Conservation (phyloP, 352 stramenopile species). For the Pelagophyceae sp. region DNA sequence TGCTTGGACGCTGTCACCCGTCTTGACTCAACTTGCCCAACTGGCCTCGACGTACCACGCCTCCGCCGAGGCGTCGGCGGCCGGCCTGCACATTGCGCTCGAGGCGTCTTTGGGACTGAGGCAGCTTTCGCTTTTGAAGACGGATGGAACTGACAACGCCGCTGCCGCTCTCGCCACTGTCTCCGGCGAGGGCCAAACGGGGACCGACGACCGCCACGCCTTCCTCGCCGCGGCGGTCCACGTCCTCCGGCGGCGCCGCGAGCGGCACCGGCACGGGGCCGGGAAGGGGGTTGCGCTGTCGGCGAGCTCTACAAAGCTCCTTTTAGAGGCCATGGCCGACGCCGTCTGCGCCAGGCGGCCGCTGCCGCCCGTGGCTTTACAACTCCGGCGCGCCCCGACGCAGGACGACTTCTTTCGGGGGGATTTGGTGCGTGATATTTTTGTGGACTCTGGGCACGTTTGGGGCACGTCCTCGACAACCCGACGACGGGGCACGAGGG, state of each 20-base stretch:
- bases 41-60: too few species aligned
- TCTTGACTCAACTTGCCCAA: too few species aligned
- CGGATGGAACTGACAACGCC: not conserved
- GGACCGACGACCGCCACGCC: not conserved
- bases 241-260: not conserved
- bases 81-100: not conserved
- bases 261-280: not conserved
- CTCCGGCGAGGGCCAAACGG: not conserved
- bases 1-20: too few species aligned
- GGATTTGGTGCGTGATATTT: too few species aligned
- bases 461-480: too few species aligned
- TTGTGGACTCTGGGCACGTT: too few species aligned
- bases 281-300: not conserved
- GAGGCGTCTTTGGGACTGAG: not conserved
- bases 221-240: not conserved
- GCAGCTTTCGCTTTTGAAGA: not conserved
- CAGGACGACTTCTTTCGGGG: slow-evolving; percentile 67
- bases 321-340: not conserved
- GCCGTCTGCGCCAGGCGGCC: not conserved
- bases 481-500: too few species aligned
- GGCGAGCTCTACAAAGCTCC: not conserved
- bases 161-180: not conserved
- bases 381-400: slow-evolving; percentile 50
- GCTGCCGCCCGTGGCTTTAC: not conserved
- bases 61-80: not conserved